Percentiles rank a stretch among this genome's conserved stretches.
These are phyloP conservation scores for Brachypodium distachyon DNA, from an alignment of 202 grass and related monocot species.

Conservation along the genomic window DNA sequence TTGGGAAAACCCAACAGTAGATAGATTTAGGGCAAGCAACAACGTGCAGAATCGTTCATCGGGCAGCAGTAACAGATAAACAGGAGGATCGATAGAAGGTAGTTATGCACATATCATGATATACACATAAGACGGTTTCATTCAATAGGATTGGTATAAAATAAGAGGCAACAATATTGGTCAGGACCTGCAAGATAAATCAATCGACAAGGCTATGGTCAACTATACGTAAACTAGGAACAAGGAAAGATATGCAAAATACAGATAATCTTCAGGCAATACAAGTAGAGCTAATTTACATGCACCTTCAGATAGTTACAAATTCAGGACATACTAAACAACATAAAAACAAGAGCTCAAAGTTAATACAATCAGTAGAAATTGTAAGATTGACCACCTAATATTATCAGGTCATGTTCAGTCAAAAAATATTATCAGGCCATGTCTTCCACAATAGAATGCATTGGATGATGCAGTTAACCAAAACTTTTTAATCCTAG, in stretches of 20 bases:
- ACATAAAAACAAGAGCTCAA: not conserved
- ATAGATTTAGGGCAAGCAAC: slow-evolving; percentile 8
- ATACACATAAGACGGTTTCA: slow-evolving; percentile 17
- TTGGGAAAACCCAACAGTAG: too few relatives aligned
- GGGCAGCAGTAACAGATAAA: slow-evolving; percentile 1
- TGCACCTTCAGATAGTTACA: not conserved
- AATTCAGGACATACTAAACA: not conserved
- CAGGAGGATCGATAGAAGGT: slow-evolving; percentile 13
- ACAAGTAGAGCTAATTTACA: not conserved
- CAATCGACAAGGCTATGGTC: slow-evolving; percentile 18
- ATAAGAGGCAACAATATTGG: slow-evolving; percentile 23
- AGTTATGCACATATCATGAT: slow-evolving; percentile 17
- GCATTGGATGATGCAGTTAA: not conserved
- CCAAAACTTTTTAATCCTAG: not conserved
- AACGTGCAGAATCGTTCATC: slow-evolving; percentile 4
- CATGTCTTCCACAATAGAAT: not conserved
- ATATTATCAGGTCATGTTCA: not conserved
- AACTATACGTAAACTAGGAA: slow-evolving; percentile 20
- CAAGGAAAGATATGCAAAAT: not conserved
- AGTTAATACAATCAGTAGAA: not conserved
- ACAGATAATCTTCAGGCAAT: not conserved
- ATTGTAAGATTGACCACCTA: not conserved
- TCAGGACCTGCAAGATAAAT: slow-evolving; percentile 63
- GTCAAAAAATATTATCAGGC: not conserved
- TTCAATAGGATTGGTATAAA: slow-evolving; percentile 27